These are phyloP conservation scores for Pseudoturritis turrita DNA, from an alignment of 345 rosid genomes.

Conservation along the genomic window DNA sequence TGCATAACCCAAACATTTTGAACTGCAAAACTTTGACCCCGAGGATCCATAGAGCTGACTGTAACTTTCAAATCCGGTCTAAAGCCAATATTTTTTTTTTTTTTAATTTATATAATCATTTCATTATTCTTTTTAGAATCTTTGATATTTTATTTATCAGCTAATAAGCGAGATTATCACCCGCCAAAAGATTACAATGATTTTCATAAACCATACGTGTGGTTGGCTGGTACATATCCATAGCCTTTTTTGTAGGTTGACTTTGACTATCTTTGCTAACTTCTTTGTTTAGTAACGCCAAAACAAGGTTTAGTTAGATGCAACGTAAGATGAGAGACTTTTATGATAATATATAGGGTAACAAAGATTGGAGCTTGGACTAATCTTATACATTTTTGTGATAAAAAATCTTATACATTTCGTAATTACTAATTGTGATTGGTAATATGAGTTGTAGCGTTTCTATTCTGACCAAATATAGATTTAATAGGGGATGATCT, in stretches of 20 bases:
- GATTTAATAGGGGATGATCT: neutral
- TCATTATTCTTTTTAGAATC: neutral
- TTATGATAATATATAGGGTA: neutral
- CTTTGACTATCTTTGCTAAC: neutral
- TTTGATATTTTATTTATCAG: neutral
- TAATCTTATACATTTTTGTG: neutral
- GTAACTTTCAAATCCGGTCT: neutral
- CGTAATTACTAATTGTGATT: too few species aligned
- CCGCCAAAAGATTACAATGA: neutral
- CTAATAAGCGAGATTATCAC: neutral
- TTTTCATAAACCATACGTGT: neutral
- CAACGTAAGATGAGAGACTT: neutral
- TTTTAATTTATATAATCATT: neutral
- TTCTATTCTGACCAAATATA: neutral
- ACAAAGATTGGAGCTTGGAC: neutral
- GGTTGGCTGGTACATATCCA: conserved; percentile 5
- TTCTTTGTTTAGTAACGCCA: neutral
- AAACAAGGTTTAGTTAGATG: neutral
- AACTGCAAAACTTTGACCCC: conserved; percentile 11
- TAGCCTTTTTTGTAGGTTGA: conserved; percentile 11
- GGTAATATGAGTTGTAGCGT: neutral
- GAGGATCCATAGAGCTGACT: neutral
- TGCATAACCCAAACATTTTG: conserved; percentile 10
- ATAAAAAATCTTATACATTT: too few species aligned
- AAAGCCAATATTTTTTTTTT: neutral